A percentile compares a stretch with the other conserved stretches of the same genome.
Evolutionary conservation across 2,329 filamentous ascomycete species (phyloP).

Genomic region (Aspergillus arachidicola): DNA sequence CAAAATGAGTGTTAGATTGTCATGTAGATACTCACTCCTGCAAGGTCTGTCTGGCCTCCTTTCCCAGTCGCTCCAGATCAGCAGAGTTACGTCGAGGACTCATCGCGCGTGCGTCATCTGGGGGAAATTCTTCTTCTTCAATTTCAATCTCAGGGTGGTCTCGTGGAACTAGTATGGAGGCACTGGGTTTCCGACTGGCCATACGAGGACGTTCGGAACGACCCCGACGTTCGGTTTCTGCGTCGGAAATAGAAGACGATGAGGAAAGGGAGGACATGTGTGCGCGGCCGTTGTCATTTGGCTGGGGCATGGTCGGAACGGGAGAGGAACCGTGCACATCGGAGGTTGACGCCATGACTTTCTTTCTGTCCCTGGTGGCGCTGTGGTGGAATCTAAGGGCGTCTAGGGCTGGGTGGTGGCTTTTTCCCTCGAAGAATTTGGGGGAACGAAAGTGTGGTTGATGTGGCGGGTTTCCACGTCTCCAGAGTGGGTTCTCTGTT

Average conservation of each 20-base stretch:
- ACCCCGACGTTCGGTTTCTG: slow-evolving; percentile 45
- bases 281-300: slow-evolving; percentile 41
- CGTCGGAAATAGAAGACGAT: slow-evolving; percentile 53
- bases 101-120: slow-evolving; percentile 91
- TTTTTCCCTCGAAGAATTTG: slow-evolving; percentile 7
- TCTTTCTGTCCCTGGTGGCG: slow-evolving; percentile 13
- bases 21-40: slow-evolving; percentile 56
- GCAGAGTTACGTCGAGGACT: slow-evolving; percentile 88
- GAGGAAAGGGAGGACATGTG: slow-evolving; percentile 47
- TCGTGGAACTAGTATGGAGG: slow-evolving; percentile 78
- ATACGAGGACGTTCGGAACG: slow-evolving; percentile 65
- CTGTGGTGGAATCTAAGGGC: slow-evolving; percentile 13
- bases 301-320: slow-evolving; percentile 43
- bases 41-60: slow-evolving; percentile 70
- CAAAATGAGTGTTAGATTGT: background rate
- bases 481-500: background rate
- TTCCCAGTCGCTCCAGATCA: slow-evolving; percentile 83
- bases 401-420: slow-evolving; percentile 18
- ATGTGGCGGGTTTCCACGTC: slow-evolving; percentile 14
- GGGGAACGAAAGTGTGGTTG: slow-evolving; percentile 12
- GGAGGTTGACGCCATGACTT: slow-evolving; percentile 39
- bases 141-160: slow-evolving; percentile 74
- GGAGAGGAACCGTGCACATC: slow-evolving; percentile 40
- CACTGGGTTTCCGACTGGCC: slow-evolving; percentile 75
- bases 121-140: slow-evolving; percentile 74